phyloP scores from a whole-genome alignment of 2,329 filamentous ascomycete species.

The Colletotrichum theobromicola region DNA sequence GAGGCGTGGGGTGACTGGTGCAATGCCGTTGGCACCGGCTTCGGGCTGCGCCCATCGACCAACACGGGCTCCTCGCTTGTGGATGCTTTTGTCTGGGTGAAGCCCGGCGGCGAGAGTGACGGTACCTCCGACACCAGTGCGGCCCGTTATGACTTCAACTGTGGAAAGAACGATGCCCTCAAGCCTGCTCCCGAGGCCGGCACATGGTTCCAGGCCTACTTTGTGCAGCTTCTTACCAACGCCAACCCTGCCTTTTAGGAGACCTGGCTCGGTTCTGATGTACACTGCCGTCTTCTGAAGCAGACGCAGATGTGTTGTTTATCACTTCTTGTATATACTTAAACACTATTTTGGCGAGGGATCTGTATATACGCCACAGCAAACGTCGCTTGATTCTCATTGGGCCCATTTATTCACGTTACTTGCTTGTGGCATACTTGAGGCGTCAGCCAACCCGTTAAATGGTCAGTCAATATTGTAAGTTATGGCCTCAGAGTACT shows the following conservation, averaged over 20 bases:
- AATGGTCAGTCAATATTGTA: too few species aligned
- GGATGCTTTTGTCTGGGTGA: conserved; percentile 75
- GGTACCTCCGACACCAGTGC: conserved; percentile 53
- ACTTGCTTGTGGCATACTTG: not conserved
- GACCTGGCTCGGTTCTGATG: not conserved
- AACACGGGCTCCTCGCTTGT: conserved; percentile 62
- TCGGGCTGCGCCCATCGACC: conserved; percentile 67
- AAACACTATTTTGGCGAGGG: not conserved
- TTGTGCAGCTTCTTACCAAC: conserved; percentile 60
- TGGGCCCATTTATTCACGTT: not conserved
- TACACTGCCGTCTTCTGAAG: not conserved
- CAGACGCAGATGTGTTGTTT: not conserved
- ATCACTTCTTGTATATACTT: not conserved
- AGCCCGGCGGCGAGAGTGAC: conserved; percentile 67
- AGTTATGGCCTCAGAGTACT: not conserved
- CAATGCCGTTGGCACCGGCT: conserved; percentile 67
- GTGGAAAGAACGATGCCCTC: conserved; percentile 59
- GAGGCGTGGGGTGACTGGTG: conserved; percentile 71
- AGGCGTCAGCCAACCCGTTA: not conserved
- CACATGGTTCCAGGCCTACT: conserved; percentile 69
- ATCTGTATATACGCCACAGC: not conserved
- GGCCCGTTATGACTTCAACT: conserved; percentile 58
- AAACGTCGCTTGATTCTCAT: not conserved
- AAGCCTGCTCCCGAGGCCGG: conserved; percentile 74
- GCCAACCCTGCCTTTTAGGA: conserved; percentile 55